phyloP scores from a whole-genome alignment of 768 basidiomycete genomes.

The Aureoboletus auriporus region DNA sequence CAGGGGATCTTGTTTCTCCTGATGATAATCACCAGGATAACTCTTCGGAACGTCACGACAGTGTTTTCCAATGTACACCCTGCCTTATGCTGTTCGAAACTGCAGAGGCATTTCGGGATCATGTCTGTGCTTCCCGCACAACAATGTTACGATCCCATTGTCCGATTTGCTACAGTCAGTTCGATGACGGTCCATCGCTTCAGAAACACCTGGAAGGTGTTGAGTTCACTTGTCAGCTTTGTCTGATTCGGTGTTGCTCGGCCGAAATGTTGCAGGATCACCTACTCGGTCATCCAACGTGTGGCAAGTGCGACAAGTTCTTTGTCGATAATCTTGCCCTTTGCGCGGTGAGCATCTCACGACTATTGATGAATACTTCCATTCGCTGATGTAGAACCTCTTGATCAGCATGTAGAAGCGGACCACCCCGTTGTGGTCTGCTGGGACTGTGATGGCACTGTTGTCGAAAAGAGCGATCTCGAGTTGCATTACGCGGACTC shows the following conservation, averaged over 20 bases:
- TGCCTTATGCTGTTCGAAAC: constrained; percentile 17
- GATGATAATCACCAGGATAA: background rate
- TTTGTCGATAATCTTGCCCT: constrained; percentile 20
- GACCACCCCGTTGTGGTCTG: constrained; percentile 25
- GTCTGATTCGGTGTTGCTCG: constrained; percentile 19
- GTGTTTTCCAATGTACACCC: constrained; percentile 8
- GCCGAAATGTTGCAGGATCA: constrained; percentile 25
- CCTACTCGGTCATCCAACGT: constrained; percentile 20
- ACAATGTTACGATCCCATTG: constrained; percentile 17
- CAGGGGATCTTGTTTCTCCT: background rate
- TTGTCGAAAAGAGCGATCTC: constrained; percentile 18
- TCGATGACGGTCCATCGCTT: constrained; percentile 16
- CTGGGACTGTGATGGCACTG: constrained; percentile 27
- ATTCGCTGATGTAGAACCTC: background rate
- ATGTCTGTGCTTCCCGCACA: constrained; percentile 13
- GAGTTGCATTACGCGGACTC: constrained; percentile 22
- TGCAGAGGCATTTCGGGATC: constrained; percentile 4
- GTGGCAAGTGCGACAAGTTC: constrained; percentile 16
- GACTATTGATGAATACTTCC: background rate
- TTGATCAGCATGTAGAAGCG: constrained; percentile 18
- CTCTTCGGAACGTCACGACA: background rate
- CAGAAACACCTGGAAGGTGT: constrained; percentile 16
- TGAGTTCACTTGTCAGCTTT: constrained; percentile 18
- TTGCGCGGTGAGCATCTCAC: constrained; percentile 14
- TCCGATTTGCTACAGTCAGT: constrained; percentile 18